phyloP scores from a whole-genome alignment of 176 grass and related monocot species.

The Triticum turgidum region DNA sequence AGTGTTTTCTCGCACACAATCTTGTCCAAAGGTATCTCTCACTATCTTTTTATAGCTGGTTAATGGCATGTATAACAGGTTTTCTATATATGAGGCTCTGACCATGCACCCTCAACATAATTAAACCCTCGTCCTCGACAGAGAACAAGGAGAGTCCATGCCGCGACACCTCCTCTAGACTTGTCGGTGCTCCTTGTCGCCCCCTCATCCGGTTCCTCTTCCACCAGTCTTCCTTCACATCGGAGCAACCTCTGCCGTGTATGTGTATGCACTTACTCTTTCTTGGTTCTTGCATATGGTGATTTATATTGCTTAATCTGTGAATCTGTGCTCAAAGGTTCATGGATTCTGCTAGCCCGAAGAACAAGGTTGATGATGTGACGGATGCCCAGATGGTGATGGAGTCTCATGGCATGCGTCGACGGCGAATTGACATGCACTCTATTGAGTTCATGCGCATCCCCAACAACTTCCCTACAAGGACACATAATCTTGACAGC shows the following conservation, averaged over 20 bases:
- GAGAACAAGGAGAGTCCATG: too few species aligned
- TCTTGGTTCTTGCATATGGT: neutral
- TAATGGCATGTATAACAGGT: too few species aligned
- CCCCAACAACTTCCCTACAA: neutral
- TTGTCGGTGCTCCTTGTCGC: too few species aligned
- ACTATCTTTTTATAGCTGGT: too few species aligned
- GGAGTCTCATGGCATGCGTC: neutral
- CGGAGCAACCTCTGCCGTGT: neutral
- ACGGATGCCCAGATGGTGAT: neutral
- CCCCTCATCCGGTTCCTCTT: neutral
- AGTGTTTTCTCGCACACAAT: too few species aligned
- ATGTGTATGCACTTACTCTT: neutral
- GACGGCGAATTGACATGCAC: neutral
- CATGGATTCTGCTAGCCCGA: neutral
- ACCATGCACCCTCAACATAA: too few species aligned
- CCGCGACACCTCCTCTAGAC: too few species aligned
- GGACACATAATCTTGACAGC: neutral
- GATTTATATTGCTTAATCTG: neutral
- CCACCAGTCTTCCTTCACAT: neutral
- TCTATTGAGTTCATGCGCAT: neutral
- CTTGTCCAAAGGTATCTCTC: too few species aligned
- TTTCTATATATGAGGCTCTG: too few species aligned
- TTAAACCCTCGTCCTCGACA: too few species aligned
- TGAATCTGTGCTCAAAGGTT: neutral
- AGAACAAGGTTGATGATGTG: neutral